Evolutionary conservation across 2,329 filamentous ascomycete species (phyloP), one percentile per base, ranked within the genome.

Genomic region (Biscogniauxia mediterranea): DNA sequence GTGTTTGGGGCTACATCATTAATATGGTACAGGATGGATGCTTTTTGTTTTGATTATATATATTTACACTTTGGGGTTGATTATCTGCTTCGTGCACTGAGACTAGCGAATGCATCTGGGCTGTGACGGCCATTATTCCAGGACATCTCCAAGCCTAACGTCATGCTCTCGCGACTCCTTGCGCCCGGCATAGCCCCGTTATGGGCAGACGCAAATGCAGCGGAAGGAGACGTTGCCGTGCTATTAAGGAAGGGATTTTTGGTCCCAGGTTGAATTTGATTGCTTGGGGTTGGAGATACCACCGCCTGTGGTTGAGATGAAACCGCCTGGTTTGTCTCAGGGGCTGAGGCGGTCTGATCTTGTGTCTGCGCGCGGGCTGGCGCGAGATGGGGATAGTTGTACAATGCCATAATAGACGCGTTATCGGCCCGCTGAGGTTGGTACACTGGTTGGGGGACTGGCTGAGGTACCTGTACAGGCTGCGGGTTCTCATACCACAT

Each of bases 31-130:
- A 69, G 61, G 55, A 58, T 66, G 38, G 28, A 32, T 32, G 28
- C 11, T 32, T 46, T 46, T 46, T 46, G 13, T 46, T 15, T 60
- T 67, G 57, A 64, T 60, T 58, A 67, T 68, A 68, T 54, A 61
- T 61, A 66, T 63, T 61, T 64, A 60, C 61, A 65, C 26, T 49
- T 52, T 11, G 21, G 20, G 23, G 61, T 62, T 73, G 59, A 71
- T 77, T 68, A 81, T 70, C 73, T 76, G 69, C 84, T 82, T 66
- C 83, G 79, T 57, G 89, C 86, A 69, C 89, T 92, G 65, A 93
- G 78, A 56, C 88, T 90, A 2, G 90, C 86, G 80, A 93, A 93
- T 15, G 90, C 90, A 75, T 93, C 90, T 3, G 90, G 90, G 68
- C 89, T 92, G 71, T 93, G 90, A 51, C 90, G 80, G 9, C 90